Base-by-base conservation (phyloP, 306 rosid species). In the Begonia fuchsioides region DNA sequence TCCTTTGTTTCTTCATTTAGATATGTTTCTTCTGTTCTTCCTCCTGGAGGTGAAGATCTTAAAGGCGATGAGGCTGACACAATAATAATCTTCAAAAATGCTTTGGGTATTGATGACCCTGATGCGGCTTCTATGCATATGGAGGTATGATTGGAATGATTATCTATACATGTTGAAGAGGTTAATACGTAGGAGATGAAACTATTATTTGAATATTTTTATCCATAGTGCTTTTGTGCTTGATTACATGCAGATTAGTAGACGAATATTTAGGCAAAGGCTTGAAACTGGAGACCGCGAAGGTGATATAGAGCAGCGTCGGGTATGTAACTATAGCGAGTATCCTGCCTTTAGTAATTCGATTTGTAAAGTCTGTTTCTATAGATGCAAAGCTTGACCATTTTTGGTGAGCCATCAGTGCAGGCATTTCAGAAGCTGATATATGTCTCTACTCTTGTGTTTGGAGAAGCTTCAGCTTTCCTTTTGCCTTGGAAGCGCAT, bases 371-470 rank as follows among this genome's bases (percentile, higher is more conserved):
- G 35, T 14, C 38, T 11, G 49, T 50, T 38, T 47, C 40, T 38
- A 41, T 51, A 76, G 56, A 55, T 61, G 52, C 62, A 72, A 80
- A 67, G 76, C 93, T 82, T 92, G 94, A 82, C 78, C 94, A 75
- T 72, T 68, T 54, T 65, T 58, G 60, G 62, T 58, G 82, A 51
- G 53, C 75, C 83, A 77, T 77, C 87, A 85, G 98, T 82, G 96
- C 98, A 92, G 98, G 98, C 94, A 16, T 92, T 92, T 70, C 96
- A 92, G 75, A 92, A 92, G 84, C 70, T 92, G 79, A 79, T 92
- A 50, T 92, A 85, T 66, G 87, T 92, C 55, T 92, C 98, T 9
- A 85, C 88, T 58, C 80, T 82, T 62, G 94, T 85, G 59, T 92
- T 92, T 59, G 94, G 96, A 38, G 94, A 92, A n/a, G 98, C 98